Evolutionary conservation across 352 stramenopile genomes (phyloP).

Genomic region (Phytophthora aleatoria): DNA sequence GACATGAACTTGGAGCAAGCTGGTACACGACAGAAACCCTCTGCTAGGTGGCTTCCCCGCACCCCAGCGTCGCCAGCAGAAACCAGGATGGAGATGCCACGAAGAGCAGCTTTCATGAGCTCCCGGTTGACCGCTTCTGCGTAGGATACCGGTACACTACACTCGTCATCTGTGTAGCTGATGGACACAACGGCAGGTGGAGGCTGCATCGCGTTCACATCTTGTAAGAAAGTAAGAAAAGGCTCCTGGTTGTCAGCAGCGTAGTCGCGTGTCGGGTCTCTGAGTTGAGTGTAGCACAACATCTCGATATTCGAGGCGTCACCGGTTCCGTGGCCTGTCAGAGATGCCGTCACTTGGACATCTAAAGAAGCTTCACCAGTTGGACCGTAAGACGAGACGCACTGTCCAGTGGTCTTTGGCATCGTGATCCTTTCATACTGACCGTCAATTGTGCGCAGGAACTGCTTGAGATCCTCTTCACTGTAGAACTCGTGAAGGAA

Average conservation of each 20-base stretch:
- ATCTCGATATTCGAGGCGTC: slow-evolving; percentile 48
- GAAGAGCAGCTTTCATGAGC: slow-evolving; percentile 74
- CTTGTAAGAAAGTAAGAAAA: slow-evolving; percentile 74
- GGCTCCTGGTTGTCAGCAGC: slow-evolving; percentile 81
- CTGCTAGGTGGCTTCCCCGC: slow-evolving; percentile 52
- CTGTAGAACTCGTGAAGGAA: slow-evolving; percentile 79
- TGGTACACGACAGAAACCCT: slow-evolving; percentile 46
- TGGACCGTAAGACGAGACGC: slow-evolving; percentile 29
- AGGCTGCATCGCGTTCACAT: slow-evolving; percentile 69
- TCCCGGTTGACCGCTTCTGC: slow-evolving; percentile 67
- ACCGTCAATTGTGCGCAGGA: slow-evolving; percentile 34
- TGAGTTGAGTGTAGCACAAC: slow-evolving; percentile 63
- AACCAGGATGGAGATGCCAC: slow-evolving; percentile 69
- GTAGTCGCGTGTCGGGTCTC: slow-evolving; percentile 49
- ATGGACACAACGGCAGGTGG: slow-evolving; percentile 72
- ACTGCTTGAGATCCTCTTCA: slow-evolving; percentile 55
- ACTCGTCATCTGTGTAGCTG: slow-evolving; percentile 87
- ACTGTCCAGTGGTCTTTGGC: slow-evolving; percentile 47
- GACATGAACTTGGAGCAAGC: slow-evolving; percentile 58
- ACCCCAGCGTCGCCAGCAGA: slow-evolving; percentile 71
- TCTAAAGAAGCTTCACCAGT: slow-evolving; percentile 80
- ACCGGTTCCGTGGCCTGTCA: slow-evolving; percentile 47
- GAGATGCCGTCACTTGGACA: slow-evolving; percentile 54
- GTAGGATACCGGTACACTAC: slow-evolving; percentile 59
- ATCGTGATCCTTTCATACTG: slow-evolving; percentile 13